These are phyloP conservation scores for Flaveria sonorensis DNA, from an alignment of 129 eudicot species.

Conservation along the genomic window DNA sequence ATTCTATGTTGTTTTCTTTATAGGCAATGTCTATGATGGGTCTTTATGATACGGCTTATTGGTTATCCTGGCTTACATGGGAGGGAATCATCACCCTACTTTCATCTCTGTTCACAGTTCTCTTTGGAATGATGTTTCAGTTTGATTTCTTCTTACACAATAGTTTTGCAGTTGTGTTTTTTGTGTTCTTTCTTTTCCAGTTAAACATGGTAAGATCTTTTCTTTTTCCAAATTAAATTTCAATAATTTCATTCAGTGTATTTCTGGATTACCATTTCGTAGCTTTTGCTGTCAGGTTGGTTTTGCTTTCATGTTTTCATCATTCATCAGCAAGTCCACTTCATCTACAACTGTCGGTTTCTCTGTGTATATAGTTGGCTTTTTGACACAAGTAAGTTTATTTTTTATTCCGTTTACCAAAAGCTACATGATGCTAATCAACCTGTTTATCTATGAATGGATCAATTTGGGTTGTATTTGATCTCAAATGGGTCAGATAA, in stretches of 20 bases:
- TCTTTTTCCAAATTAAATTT: slow-evolving; percentile 8
- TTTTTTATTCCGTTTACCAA: neutral
- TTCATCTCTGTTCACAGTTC: slow-evolving; percentile 73
- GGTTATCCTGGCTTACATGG: slow-evolving; percentile 97
- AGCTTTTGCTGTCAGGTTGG: slow-evolving; percentile 54
- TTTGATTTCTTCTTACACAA: slow-evolving; percentile 82
- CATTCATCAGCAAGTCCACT: slow-evolving; percentile 76
- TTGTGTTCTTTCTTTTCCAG: slow-evolving; percentile 81
- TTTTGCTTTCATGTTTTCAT: slow-evolving; percentile 80
- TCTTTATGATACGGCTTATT: slow-evolving; percentile 94
- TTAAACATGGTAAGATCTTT: slow-evolving; percentile 68
- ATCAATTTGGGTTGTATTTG: neutral
- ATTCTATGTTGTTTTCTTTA: slow-evolving; percentile 19
- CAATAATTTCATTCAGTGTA: neutral
- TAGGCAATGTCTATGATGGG: slow-evolving; percentile 99
- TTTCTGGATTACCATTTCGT: slow-evolving; percentile 18
- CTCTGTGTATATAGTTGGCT: slow-evolving; percentile 61
- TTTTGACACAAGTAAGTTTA: slow-evolving; percentile 71
- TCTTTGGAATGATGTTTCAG: slow-evolving; percentile 90
- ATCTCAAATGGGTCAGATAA: neutral
- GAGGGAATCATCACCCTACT: slow-evolving; percentile 65
- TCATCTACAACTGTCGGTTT: slow-evolving; percentile 69
- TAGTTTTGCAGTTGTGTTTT: slow-evolving; percentile 78
- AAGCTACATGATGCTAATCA: neutral
- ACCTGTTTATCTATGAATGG: neutral